Conservation (phyloP, 2,329 filamentous ascomycete genomes). For the Aspergillaceae sp. region DNA sequence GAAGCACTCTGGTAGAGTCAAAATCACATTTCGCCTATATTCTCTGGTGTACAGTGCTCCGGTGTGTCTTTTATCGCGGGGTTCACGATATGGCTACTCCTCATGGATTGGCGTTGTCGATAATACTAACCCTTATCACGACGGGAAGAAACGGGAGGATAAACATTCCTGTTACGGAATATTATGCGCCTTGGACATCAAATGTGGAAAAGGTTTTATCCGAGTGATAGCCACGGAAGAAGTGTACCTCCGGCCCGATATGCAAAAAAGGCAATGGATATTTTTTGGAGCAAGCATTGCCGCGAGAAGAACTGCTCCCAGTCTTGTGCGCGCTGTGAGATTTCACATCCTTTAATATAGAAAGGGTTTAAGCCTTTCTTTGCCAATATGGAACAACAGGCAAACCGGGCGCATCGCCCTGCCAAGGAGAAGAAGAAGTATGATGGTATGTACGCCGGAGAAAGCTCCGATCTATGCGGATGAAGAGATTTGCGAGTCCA, state of each 20-base stretch:
- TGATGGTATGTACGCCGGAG: slow-evolving; percentile 42
- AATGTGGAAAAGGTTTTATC: slow-evolving; percentile 8
- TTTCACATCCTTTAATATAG: slow-evolving; percentile 2
- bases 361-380: slow-evolving; percentile 21
- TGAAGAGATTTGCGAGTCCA: slow-evolving; percentile 6
- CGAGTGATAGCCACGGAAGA: slow-evolving; percentile 9
- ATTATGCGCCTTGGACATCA: slow-evolving; percentile 10
- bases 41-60: background rate
- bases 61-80: background rate
- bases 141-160: slow-evolving; percentile 4
- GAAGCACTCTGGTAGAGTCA: background rate
- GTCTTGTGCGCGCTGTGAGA: slow-evolving; percentile 1
- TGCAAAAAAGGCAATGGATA: slow-evolving; percentile 21
- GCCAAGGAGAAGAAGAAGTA: slow-evolving; percentile 81
- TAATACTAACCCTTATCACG: slow-evolving; percentile 8
- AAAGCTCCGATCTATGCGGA: slow-evolving; percentile 4
- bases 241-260: slow-evolving; percentile 19
- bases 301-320: too few relatives aligned
- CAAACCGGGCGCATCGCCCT: slow-evolving; percentile 76
- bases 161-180: background rate
- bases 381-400: slow-evolving; percentile 65
- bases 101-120: too few relatives aligned
- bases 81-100: too few relatives aligned
- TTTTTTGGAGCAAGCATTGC: slow-evolving; percentile 20
- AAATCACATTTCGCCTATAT: background rate